Base-by-base conservation (phyloP, 257 asterid genomes). In the Pogostemon cablin region DNA sequence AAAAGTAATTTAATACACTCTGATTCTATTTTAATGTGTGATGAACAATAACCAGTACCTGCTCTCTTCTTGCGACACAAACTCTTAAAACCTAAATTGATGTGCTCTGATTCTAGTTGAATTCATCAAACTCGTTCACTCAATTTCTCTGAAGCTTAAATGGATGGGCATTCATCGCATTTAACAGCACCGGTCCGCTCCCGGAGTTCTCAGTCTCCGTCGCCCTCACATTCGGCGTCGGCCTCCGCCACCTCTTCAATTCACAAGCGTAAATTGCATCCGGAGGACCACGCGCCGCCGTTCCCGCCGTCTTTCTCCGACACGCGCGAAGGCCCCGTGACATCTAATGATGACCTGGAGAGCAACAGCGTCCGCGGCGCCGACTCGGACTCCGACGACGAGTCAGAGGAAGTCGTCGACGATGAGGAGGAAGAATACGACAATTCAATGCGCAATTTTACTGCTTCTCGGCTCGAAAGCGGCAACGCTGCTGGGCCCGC, bases 181-280 rank as follows among this genome's bases (percentile, higher is more conserved):
- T 71, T 86, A 38, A 83, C 92, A 39, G 93, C 93, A 11, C 90
- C 99, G 43, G 96, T 81, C 72, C 97, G 99, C 39, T 95, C 99
- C 0, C 93, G 99, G 67, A 91, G 95, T 77, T 91, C 97, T 32
- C 98, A 89, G 40, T 89, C 99, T 5, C 89, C 95, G 72, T 95
- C 99, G 32, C 99, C 99, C 2, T 91, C 99, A 20, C 98, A 91
- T 81, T 95, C 99, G n/a, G 96, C 97, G 10, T 86, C 99, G 55
- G 98, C 99, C 68, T 91, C 99, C 61, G 99, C 95, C 75, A 89
- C 96, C 50, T 95, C 99, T 9, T 86, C 98, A 4, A 79, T 95
- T 71, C 97, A 78, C 85, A 89, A 91, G 78, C 96, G 99, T 41
- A 90, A 93, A 82, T 77, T 85, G 50, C 84, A 80, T 34, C 78